A percentile compares a stretch with the other conserved stretches of the same genome.
phyloP scores from a whole-genome alignment of 345 rosid genomes.

The Cardamine occulta region DNA sequence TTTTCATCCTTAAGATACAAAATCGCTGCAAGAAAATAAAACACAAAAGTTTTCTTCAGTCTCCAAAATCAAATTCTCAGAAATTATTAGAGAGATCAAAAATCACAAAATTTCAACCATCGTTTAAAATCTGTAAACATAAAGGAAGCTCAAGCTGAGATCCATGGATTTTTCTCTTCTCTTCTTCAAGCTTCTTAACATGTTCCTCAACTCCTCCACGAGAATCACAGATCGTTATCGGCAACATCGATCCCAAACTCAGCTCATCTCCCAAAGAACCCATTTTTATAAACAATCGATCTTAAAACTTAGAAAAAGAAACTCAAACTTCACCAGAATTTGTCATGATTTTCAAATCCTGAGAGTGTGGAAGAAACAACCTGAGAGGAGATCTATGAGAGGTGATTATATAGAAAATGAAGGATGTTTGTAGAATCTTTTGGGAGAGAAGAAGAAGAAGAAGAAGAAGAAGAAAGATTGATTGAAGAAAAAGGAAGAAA shows the following conservation, averaged over 20 bases:
- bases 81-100: not conserved
- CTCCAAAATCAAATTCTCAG: not conserved
- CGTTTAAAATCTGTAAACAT: conserved; percentile 71
- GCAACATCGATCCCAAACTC: conserved; percentile 57
- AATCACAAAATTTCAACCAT: conserved; percentile 51
- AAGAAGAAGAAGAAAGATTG: conserved; percentile 32
- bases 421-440: conserved; percentile 11
- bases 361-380: conserved; percentile 18
- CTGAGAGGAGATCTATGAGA: conserved; percentile 38
- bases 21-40: conserved; percentile 67
- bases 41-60: conserved; percentile 15
- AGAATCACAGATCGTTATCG: conserved; percentile 49
- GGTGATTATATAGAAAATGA: conserved; percentile 15
- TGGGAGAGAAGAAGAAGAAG: not conserved
- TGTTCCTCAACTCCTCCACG: conserved; percentile 59
- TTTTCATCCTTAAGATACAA: conserved; percentile 55
- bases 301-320: not conserved
- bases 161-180: conserved; percentile 76
- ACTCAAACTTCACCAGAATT: conserved; percentile 11
- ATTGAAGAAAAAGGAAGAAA: conserved; percentile 32
- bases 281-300: conserved; percentile 5
- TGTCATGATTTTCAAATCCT: not conserved
- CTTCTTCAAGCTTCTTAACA: conserved; percentile 68
- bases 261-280: conserved; percentile 62
- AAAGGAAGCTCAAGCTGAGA: conserved; percentile 87